Conservation (phyloP, 164 flowering plant species). For the Vitis vinifera region DNA sequence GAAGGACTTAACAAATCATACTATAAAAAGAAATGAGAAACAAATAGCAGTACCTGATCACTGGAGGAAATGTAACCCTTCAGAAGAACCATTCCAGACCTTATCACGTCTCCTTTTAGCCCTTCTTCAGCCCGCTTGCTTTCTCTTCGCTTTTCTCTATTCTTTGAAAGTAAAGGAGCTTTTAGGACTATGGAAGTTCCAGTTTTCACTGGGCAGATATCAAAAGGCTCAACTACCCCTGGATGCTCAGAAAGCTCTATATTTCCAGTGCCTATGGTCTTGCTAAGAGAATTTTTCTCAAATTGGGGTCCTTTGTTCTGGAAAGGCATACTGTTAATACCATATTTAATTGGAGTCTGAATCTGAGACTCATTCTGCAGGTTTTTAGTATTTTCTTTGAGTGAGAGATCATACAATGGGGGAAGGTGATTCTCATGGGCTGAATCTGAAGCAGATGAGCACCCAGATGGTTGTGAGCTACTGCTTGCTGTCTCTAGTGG, state of each 20-base stretch:
- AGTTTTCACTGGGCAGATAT: slow-evolving; percentile 42
- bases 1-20: neutral
- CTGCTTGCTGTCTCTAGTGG: neutral
- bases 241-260: slow-evolving; percentile 3
- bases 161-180: slow-evolving; percentile 41
- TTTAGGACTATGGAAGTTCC: slow-evolving; percentile 31
- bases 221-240: slow-evolving; percentile 23
- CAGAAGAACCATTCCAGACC: slow-evolving; percentile 74
- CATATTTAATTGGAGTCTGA: neutral
- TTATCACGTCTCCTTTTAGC: slow-evolving; percentile 17
- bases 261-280: neutral
- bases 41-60: slow-evolving; percentile 49
- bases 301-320: neutral
- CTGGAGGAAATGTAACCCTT: slow-evolving; percentile 38
- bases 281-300: neutral
- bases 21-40: neutral
- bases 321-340: neutral
- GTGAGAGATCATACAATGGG: neutral
- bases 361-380: neutral
- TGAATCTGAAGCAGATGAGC: neutral
- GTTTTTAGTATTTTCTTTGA: no score
- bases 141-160: slow-evolving; percentile 49
- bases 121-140: slow-evolving; percentile 25
- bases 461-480: neutral
- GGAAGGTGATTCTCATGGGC: neutral